Percentiles rank a stretch among this genome's conserved stretches.
These are phyloP conservation scores for Phanerochaete carnosa DNA, from an alignment of 768 basidiomycete genomes.

Conservation along the genomic window DNA sequence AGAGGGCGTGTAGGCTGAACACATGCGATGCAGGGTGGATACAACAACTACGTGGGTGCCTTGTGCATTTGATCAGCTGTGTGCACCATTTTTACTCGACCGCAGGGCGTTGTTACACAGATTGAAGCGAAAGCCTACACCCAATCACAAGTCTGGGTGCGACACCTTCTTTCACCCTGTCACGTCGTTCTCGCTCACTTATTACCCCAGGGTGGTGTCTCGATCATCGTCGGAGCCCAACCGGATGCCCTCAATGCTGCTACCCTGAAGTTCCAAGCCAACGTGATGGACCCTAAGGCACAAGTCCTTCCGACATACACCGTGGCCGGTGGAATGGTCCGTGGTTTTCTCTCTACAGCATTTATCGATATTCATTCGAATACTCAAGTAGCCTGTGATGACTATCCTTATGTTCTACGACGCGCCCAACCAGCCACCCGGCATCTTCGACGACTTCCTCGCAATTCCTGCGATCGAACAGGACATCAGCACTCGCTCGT, in stretches of 20 bases:
- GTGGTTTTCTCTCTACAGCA: no score
- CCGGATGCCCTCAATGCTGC: constrained; percentile 30
- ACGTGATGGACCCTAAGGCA: constrained; percentile 50
- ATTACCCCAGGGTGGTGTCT: constrained; percentile 54
- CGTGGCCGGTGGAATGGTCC: no score
- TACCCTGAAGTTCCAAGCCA: constrained; percentile 36
- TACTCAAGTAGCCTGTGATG: constrained; percentile 7
- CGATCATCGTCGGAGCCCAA: constrained; percentile 24
- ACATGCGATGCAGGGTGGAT: constrained; percentile 45
- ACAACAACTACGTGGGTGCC: constrained; percentile 53
- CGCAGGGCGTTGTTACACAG: constrained; percentile 55
- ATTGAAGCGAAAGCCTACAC: constrained; percentile 53
- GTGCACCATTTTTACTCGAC: not conserved
- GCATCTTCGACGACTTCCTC: constrained; percentile 51
- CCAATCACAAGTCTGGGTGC: constrained; percentile 59
- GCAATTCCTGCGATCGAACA: constrained; percentile 36
- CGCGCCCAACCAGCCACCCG: constrained; percentile 43
- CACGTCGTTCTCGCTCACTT: not conserved
- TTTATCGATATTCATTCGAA: no score
- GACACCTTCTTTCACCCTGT: constrained; percentile 12
- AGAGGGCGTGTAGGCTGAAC: not conserved
- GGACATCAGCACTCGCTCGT: constrained; percentile 39
- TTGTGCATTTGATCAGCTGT: not conserved
- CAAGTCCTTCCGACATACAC: constrained; percentile 45
- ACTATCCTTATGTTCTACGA: constrained; percentile 54